Percentiles rank a stretch among this genome's conserved stretches.
Conservation (phyloP, 2,329 filamentous ascomycete genomes). For the Microdochium nivale region DNA sequence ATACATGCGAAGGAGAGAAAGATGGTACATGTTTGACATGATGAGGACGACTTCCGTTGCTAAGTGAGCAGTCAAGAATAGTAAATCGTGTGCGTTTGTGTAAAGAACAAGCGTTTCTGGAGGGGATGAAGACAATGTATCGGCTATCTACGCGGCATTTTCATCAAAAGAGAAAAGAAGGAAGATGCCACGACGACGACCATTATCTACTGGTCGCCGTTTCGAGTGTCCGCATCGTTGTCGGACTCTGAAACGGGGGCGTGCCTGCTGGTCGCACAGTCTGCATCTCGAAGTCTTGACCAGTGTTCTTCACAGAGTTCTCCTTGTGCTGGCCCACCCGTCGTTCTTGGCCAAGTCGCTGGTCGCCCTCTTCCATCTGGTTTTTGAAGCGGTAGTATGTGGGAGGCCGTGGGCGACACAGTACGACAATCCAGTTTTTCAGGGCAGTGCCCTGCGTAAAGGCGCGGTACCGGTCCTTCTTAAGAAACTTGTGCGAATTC, state of each 20-base stretch:
- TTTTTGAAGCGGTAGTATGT: constrained; percentile 85
- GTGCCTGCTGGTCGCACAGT: constrained; percentile 36
- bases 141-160: background rate
- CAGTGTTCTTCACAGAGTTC: constrained; percentile 43
- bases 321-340: constrained; percentile 32
- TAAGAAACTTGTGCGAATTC: constrained; percentile 90
- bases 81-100: background rate
- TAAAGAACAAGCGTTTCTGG: background rate
- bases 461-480: constrained; percentile 82
- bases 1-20: background rate
- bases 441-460: constrained; percentile 71
- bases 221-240: constrained; percentile 27
- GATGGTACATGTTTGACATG: background rate
- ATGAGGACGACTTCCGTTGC: background rate
- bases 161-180: background rate
- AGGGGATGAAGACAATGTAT: background rate
- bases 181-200: too few species aligned
- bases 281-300: constrained; percentile 64
- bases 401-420: constrained; percentile 75
- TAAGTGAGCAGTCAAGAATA: background rate
- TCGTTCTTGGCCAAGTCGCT: constrained; percentile 60
- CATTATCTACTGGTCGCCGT: background rate
- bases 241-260: constrained; percentile 46
- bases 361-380: constrained; percentile 69
- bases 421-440: constrained; percentile 73